Base-by-base conservation (phyloP, 2,329 filamentous ascomycete species). In the Sporothrix schenckii region DNA sequence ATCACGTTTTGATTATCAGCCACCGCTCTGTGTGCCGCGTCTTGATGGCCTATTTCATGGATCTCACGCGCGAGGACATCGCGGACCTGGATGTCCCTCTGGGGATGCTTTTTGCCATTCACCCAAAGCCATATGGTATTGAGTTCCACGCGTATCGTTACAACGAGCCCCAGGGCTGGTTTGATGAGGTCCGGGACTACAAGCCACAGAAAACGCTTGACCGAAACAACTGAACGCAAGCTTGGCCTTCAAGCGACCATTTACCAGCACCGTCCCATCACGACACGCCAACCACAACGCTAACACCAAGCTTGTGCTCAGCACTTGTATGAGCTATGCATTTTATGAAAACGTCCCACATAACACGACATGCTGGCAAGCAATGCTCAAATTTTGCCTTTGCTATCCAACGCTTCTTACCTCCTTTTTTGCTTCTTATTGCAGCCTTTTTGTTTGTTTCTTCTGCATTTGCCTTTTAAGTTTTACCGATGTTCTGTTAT, bases 131-230 rank as follows among this genome's bases (percentile, higher is more conserved):
- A 0, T 99, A 99, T 75, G 95, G 95, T 16, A 94, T 97, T 71
- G 94, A 97, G 72, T 97, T 98, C 83, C 94, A 97, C 79, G 94
- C 93, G 0, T 99, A 97, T 83, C 88, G 89, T 72, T 99, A 97
- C 82, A 92, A 97, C 77, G 87, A 92, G 73, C 83, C 86, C 3
- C 87, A 83, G 24, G 89, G 91, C 73, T 93, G 90, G 86, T 99
- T 99, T 76, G 89, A 95, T 71, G 89, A 95, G 78, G 81, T 96
- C 60, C 91, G 90, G n/a, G 86, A 94, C 76, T 98, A 95, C 81
- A 89, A 91, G 80, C 86, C 95, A 41, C 87, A 87, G 73, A 86
- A 86, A 76, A 87, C 86, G 54, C 78, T 81, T 21, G 82, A 84
- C 72, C 79, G 78, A 66, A 80, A 79, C 74, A 76, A 74, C 66